These are phyloP conservation scores for Melastoma malabathricum DNA, from an alignment of 345 rosid species.

Conservation along the genomic window DNA sequence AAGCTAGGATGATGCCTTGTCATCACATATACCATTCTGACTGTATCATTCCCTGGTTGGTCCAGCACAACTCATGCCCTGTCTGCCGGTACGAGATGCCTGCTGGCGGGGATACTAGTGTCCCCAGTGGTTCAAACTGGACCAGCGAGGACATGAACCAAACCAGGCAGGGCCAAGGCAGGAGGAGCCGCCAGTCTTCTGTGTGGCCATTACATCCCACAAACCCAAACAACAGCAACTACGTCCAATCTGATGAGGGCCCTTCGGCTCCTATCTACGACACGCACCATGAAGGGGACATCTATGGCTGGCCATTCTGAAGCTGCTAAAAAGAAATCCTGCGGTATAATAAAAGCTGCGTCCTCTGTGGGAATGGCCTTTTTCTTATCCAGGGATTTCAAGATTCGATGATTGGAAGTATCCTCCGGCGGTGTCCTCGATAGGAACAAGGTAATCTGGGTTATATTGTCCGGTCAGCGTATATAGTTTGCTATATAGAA, in stretches of 20 bases:
- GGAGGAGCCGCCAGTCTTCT: slow-evolving; percentile 7
- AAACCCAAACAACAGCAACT: background rate
- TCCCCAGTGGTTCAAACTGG: background rate
- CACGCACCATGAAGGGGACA: background rate
- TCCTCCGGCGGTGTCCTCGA: no score
- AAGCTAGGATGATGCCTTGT: slow-evolving; percentile 35
- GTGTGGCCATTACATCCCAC: slow-evolving; percentile 4
- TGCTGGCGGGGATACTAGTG: slow-evolving; percentile 3
- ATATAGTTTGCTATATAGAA: no score
- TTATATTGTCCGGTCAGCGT: no score
- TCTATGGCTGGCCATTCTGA: background rate
- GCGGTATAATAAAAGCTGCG: no score
- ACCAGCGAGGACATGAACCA: background rate
- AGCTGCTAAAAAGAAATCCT: no score
- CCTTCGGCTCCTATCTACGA: slow-evolving; percentile 1
- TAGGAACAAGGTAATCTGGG: no score
- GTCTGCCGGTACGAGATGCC: slow-evolving; percentile 28
- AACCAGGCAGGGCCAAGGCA: slow-evolving; percentile 4
- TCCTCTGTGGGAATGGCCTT: no score
- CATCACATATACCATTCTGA: slow-evolving; percentile 25
- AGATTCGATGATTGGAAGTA: no score
- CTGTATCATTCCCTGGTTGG: slow-evolving; percentile 30
- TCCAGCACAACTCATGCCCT: slow-evolving; percentile 35
- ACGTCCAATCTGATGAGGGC: background rate
- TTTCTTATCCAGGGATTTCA: no score